Evolutionary conservation across 179 eudicot genomes (phyloP).

Genomic region (Silene noctiflora): DNA sequence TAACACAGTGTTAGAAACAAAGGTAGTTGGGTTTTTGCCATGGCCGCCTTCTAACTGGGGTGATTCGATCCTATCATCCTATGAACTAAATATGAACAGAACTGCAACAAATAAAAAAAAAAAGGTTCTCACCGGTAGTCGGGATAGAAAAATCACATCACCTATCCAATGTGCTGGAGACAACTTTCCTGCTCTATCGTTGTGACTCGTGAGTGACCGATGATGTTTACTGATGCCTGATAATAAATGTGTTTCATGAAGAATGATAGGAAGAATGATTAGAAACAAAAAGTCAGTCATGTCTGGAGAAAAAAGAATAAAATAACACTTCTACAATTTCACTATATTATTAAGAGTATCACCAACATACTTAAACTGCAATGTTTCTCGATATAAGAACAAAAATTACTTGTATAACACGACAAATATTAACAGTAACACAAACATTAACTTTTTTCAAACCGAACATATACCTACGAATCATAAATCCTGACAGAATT

Average conservation of each 20-base stretch:
- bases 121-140: no score
- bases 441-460: not conserved
- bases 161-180: not conserved
- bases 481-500: slow-evolving; percentile 75
- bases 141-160: not conserved
- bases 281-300: not conserved
- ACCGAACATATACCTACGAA: slow-evolving; percentile 38
- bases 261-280: not conserved
- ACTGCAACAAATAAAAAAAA: no score
- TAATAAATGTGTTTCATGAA: slow-evolving; percentile 7
- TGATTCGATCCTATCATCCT: no score
- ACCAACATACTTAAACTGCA: no score
- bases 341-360: no score
- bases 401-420: not conserved
- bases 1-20: no score
- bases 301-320: not conserved
- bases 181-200: no score
- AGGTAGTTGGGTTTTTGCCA: no score
- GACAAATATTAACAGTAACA: not conserved
- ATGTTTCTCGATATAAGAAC: no score
- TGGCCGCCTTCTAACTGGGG: no score
- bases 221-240: not conserved
- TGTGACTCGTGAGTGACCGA: no score
- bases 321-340: not conserved
- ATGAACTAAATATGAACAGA: no score